phyloP scores from a whole-genome alignment of 2,329 filamentous ascomycete genomes.

The Fragosphaeria purpurea region DNA sequence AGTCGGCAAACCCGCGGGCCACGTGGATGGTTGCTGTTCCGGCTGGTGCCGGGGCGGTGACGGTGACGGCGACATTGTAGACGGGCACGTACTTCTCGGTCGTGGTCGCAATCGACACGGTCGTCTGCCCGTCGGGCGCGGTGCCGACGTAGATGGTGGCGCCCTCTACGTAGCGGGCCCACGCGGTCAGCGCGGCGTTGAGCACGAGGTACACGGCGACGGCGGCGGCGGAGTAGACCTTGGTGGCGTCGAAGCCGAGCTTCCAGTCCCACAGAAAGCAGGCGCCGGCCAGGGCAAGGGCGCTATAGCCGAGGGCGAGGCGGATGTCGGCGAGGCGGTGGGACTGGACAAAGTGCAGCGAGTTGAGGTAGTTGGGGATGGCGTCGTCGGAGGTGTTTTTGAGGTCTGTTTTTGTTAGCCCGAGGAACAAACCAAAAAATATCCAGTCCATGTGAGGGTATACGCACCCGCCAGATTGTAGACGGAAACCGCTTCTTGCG shows the following conservation, averaged over 20 bases:
- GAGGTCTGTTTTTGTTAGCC: constrained; percentile 52
- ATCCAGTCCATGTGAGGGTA: background rate
- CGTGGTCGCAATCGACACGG: constrained; percentile 51
- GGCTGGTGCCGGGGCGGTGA: constrained; percentile 31
- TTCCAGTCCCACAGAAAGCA: constrained; percentile 91
- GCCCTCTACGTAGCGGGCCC: constrained; percentile 77
- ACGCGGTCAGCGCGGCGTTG: constrained; percentile 69
- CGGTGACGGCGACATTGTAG: constrained; percentile 64
- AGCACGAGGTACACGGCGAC: constrained; percentile 71
- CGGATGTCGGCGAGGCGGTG: constrained; percentile 74
- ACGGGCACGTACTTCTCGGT: constrained; percentile 71
- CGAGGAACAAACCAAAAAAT: background rate
- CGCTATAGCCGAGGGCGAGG: constrained; percentile 70
- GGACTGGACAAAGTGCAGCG: constrained; percentile 72
- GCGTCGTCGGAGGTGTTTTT: constrained; percentile 97
- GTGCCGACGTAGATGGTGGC: constrained; percentile 71
- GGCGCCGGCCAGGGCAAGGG: constrained; percentile 68
- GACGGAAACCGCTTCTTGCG: constrained; percentile 50
- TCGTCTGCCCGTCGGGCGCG: constrained; percentile 43
- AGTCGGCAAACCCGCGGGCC: constrained; percentile 56
- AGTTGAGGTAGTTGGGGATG: constrained; percentile 85
- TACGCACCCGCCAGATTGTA: constrained; percentile 54
- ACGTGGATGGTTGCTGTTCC: constrained; percentile 40
- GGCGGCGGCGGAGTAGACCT: constrained; percentile 68
- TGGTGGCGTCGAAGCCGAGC: constrained; percentile 78